Percentiles rank a stretch among this genome's conserved stretches.
These are phyloP conservation scores for Nigrospora oryzae DNA, from an alignment of 2,329 filamentous ascomycete genomes.

Conservation along the genomic window DNA sequence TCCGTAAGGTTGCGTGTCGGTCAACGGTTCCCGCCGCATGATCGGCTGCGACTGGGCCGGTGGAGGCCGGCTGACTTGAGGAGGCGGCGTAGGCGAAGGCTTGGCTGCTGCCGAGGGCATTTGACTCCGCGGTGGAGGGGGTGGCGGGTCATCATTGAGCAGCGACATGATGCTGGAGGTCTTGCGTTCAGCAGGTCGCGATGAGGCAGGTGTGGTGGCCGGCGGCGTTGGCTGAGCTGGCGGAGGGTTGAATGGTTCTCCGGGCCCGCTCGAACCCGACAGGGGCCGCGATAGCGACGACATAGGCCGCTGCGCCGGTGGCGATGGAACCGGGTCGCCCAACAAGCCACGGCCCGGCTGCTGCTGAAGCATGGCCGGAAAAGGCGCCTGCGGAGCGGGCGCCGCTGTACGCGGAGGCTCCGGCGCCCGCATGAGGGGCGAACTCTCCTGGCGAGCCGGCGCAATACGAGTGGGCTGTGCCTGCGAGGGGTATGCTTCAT, in stretches of 20 bases:
- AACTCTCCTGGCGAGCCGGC: slow-evolving; percentile 29
- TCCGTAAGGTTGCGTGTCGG: slow-evolving; percentile 34
- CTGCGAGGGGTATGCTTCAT: slow-evolving; percentile 33
- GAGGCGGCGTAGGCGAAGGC: slow-evolving; percentile 43
- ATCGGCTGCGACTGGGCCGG: slow-evolving; percentile 30
- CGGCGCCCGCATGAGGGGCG: slow-evolving; percentile 29
- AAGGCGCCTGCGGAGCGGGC: slow-evolving; percentile 22
- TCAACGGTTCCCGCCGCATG: slow-evolving; percentile 34
- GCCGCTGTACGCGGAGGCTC: slow-evolving; percentile 32
- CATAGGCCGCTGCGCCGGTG: slow-evolving; percentile 26
- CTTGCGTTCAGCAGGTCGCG: slow-evolving; percentile 43
- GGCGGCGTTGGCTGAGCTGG: slow-evolving; percentile 27
- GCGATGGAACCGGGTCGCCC: slow-evolving; percentile 29
- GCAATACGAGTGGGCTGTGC: slow-evolving; percentile 28
- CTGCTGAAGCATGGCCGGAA: slow-evolving; percentile 28
- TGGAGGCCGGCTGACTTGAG: slow-evolving; percentile 29
- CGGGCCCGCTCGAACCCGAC: slow-evolving; percentile 16
- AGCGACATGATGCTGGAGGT: slow-evolving; percentile 56
- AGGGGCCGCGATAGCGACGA: slow-evolving; percentile 18
- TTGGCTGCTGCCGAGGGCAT: slow-evolving; percentile 27
- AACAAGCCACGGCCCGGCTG: slow-evolving; percentile 31
- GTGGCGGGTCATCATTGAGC: slow-evolving; percentile 51
- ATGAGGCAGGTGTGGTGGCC: slow-evolving; percentile 28
- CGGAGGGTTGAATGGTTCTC: slow-evolving; percentile 23
- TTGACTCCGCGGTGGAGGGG: slow-evolving; percentile 38